phyloP scores from a whole-genome alignment of 2,329 filamentous ascomycete species.

The Ambrosiella beaveri region DNA sequence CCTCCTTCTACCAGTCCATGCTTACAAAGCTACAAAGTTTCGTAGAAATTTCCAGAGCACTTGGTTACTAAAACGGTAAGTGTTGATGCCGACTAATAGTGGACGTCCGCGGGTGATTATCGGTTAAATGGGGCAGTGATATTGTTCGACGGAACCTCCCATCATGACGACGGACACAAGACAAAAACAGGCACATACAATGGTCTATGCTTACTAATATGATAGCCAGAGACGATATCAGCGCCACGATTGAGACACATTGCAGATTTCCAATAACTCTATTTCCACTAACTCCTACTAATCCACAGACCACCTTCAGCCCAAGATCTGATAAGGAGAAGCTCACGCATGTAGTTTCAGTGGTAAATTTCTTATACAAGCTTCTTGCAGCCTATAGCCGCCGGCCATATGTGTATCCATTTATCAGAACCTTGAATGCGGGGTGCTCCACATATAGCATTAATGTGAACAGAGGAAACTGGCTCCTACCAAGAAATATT shows the following conservation, averaged over 20 bases:
- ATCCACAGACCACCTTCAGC: background rate
- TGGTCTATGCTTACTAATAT: no score
- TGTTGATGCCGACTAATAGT: background rate
- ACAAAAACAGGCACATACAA: background rate
- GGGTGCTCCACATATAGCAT: no score
- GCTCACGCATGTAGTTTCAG: no score
- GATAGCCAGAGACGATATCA: background rate
- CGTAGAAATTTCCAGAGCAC: slow-evolving; percentile 16
- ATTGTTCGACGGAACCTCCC: background rate
- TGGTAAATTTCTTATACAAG: no score
- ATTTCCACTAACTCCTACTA: background rate
- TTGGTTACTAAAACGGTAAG: background rate
- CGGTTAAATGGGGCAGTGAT: background rate
- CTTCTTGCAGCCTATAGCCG: no score
- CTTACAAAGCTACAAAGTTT: slow-evolving; percentile 8
- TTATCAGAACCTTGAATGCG: no score
- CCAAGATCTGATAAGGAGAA: background rate
- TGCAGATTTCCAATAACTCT: background rate
- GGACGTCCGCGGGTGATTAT: background rate
- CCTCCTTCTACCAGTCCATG: background rate
- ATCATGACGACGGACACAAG: background rate
- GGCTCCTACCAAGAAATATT: no score
- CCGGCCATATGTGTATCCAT: no score
- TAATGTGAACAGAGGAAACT: no score
- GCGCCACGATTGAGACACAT: background rate